phyloP scores from a whole-genome alignment of 345 rosid genomes.

The Populus alba region DNA sequence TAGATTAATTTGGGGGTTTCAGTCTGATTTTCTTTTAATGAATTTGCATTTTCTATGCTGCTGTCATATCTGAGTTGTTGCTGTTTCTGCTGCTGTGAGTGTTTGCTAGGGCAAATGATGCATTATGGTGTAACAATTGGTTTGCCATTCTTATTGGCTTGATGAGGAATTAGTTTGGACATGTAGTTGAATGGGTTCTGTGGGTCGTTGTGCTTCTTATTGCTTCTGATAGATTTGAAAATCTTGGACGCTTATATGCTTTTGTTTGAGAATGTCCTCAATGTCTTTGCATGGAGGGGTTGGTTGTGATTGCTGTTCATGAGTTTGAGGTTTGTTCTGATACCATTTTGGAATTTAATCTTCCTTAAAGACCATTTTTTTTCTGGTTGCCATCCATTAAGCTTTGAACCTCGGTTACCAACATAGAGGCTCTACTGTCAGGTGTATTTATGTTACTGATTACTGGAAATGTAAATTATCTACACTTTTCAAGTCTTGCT shows the following conservation, averaged over 20 bases:
- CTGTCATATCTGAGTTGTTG: background rate
- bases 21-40: background rate
- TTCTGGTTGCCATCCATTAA: background rate
- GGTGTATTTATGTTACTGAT: background rate
- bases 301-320: background rate
- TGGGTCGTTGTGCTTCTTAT: background rate
- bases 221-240: background rate
- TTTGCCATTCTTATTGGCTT: background rate
- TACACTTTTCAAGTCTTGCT: no score
- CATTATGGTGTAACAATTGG: background rate
- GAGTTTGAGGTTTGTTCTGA: background rate
- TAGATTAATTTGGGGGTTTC: no score
- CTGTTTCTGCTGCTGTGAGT: background rate
- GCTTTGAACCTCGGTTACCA: background rate
- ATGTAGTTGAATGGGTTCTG: background rate
- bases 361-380: no score
- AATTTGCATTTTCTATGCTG: background rate
- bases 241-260: background rate
- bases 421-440: background rate
- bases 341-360: background rate
- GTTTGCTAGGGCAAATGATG: background rate
- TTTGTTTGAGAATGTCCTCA: background rate
- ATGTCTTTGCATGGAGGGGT: background rate
- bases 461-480: background rate
- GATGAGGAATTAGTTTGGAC: background rate